Conservation (phyloP, 768 basidiomycete species). For the Russula emetica region DNA sequence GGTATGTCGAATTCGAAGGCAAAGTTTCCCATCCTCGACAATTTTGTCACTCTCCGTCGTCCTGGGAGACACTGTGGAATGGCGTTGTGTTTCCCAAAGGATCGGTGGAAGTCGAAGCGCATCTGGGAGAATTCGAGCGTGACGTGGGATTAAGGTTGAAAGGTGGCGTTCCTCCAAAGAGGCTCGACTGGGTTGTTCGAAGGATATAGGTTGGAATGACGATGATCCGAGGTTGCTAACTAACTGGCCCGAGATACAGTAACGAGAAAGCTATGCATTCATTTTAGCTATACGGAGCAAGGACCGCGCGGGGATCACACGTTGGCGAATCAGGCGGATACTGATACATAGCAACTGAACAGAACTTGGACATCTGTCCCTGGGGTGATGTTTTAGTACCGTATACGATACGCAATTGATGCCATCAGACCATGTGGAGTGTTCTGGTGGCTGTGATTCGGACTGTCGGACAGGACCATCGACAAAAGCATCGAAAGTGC, state of each 20-base stretch:
- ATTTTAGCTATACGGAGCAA: not conserved
- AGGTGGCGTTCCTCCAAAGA: constrained; percentile 9
- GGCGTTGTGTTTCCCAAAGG: constrained; percentile 17
- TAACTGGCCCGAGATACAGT: not conserved
- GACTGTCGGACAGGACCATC: not conserved
- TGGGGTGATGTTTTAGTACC: not conserved
- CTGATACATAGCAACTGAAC: not conserved
- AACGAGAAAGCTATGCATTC: not conserved
- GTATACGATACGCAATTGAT: not conserved
- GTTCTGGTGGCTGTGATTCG: not conserved
- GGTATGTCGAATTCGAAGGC: constrained; percentile 27
- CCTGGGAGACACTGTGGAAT: constrained; percentile 23
- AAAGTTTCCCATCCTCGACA: constrained; percentile 19
- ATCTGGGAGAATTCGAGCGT: constrained; percentile 7
- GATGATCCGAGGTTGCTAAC: not conserved
- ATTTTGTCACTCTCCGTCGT: constrained; percentile 17
- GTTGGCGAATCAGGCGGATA: not conserved
- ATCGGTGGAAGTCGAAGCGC: constrained; percentile 6
- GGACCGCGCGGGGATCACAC: not conserved
- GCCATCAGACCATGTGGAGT: not conserved
- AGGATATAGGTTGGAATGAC: constrained; percentile 2
- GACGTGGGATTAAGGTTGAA: constrained; percentile 21
- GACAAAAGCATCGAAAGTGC: not conserved
- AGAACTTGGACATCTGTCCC: not conserved
- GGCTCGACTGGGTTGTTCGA: constrained; percentile 19